Evolutionary conservation across 306 rosid species (phyloP), one percentile per base, ranked within the genome.

Genomic region (Potentilla sterilis): DNA sequence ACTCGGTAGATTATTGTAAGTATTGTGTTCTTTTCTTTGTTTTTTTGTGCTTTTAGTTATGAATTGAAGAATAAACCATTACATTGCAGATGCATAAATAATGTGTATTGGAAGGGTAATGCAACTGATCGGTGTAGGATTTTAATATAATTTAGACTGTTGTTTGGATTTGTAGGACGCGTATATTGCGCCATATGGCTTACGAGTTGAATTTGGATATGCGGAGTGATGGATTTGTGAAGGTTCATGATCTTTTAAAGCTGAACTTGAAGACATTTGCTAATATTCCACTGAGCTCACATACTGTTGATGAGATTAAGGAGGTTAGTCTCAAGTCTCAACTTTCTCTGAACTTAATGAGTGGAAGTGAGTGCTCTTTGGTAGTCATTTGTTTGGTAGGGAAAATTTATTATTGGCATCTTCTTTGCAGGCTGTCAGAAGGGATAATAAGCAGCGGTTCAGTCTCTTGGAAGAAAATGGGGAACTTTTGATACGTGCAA

Each of bases 1-100:
- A 10, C 99, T 92, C 81, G 99, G 99, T 78, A 90, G 97, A 86
- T 88, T 92, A 68, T 32, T 95, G 99, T 90, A 89, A 92, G 99
- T 52, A 77, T 59, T 24, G 55, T 32, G 55, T 69, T 55, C 77
- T 40, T 24, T 48, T 72, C 48, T 46, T 74, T 28, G 28, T 28
- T 28, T n/a, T n/a, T n/a, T 28, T 28, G 28, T 28, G 28, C 28
- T 28, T 28, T 28, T 28, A 28, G 1, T 28, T 28, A n/a, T n/a
- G n/a, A n/a, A n/a, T n/a, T n/a, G n/a, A n/a, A n/a, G n/a, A 28
- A 28, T 28, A 28, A 28, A 28, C 28, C 0, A 28, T 28, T 67
- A n/a, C 9, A 19, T 21, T 41, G 22, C 6, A 51, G 6, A 41
- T 70, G 14, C 7, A 7, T 15, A 15, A 5, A 15, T 18, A 5